phyloP scores from a whole-genome alignment of 306 rosid species.

The Dryas alaskensis region DNA sequence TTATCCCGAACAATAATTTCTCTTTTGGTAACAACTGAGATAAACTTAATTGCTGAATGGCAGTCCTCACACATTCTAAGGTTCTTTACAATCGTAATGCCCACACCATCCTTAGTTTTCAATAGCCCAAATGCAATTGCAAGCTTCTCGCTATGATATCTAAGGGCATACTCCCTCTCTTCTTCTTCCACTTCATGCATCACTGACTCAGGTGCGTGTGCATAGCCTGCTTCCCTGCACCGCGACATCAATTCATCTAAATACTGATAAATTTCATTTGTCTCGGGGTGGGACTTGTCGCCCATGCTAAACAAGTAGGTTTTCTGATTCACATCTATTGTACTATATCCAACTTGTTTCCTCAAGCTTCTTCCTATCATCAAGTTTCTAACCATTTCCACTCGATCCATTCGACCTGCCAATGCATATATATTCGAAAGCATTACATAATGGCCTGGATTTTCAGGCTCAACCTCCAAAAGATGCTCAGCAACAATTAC shows the following conservation, averaged over 20 bases:
- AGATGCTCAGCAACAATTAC: conserved; percentile 72
- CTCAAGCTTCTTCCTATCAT: conserved; percentile 64
- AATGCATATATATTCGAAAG: conserved; percentile 82
- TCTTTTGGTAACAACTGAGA: conserved; percentile 57
- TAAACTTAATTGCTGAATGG: conserved; percentile 74
- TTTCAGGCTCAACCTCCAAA: conserved; percentile 69
- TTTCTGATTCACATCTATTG: conserved; percentile 50
- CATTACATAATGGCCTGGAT: conserved; percentile 85
- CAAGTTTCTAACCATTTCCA: conserved; percentile 61
- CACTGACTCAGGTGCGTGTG: conserved; percentile 44
- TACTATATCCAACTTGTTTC: conserved; percentile 83
- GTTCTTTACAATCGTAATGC: conserved; percentile 76
- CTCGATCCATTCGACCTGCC: conserved; percentile 75
- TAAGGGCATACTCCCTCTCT: conserved; percentile 87
- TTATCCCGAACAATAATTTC: conserved; percentile 76
- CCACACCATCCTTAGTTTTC: conserved; percentile 49
- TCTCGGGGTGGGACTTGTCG: conserved; percentile 62
- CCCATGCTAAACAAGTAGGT: conserved; percentile 71
- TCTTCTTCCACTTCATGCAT: conserved; percentile 95
- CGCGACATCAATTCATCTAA: conserved; percentile 63
- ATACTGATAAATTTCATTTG: conserved; percentile 46
- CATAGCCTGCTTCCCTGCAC: conserved; percentile 74
- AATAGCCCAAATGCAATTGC: conserved; percentile 79
- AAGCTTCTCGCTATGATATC: conserved; percentile 93
- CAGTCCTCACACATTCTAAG: conserved; percentile 93